Conservation (phyloP, 2,329 filamentous ascomycete genomes). For the Paraphoma sp. region DNA sequence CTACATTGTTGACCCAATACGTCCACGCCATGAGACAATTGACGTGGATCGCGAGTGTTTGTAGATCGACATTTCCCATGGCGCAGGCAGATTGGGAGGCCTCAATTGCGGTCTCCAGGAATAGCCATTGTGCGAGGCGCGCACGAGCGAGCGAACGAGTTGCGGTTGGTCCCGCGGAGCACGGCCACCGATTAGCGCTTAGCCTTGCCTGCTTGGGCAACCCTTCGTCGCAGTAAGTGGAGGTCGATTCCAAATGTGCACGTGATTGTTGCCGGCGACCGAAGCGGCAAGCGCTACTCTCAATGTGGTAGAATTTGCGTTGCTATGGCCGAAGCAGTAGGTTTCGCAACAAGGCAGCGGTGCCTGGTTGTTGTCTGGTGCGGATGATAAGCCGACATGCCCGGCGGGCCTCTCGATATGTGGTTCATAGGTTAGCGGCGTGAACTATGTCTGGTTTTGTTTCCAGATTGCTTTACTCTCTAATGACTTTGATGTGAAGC, state of each 20-base stretch:
- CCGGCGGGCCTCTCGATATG: not conserved
- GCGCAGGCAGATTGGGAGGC: not conserved
- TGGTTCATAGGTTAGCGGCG: not conserved
- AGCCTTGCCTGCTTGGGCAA: not conserved
- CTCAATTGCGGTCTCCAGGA: not conserved
- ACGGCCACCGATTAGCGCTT: not conserved
- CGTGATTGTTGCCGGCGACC: not conserved
- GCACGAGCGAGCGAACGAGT: not conserved
- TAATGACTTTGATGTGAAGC: not conserved
- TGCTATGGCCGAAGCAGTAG: not conserved
- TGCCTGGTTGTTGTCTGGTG: not conserved
- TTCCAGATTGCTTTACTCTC: not conserved
- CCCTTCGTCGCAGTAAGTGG: not conserved
- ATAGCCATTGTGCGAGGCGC: conserved; percentile 1
- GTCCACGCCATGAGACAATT: not conserved
- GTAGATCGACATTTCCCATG: not conserved
- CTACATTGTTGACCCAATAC: not conserved
- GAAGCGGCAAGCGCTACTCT: not conserved
- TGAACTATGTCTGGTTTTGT: not conserved
- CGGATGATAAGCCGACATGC: not conserved
- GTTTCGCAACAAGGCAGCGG: not conserved
- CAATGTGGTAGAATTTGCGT: not conserved
- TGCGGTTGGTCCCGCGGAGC: conserved; percentile 4
- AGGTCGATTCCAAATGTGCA: not conserved
- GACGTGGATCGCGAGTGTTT: not conserved